Base-by-base conservation (phyloP, 2,329 filamentous ascomycete species). In the Pestalotiopsis sp. region DNA sequence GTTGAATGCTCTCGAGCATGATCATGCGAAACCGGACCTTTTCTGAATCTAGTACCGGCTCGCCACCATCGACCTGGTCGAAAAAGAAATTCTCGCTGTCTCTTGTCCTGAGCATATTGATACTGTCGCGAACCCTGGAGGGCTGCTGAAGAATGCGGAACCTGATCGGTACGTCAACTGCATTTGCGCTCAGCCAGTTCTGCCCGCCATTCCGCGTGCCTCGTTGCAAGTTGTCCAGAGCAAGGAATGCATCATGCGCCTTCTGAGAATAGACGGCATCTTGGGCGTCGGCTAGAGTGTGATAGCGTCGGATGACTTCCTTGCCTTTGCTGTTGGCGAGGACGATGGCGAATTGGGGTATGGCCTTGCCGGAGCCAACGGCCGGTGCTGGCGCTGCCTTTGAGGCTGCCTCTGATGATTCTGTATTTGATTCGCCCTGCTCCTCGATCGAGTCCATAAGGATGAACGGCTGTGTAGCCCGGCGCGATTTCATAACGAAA, bases 51-150 rank as follows among this genome's bases (percentile, higher is more conserved):
- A 17, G 14, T 20, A 23, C 6, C 11, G 38, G 14, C 31, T 36
- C 31, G 7, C 31, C 31, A 36, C 31, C 31, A 7, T 36, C 31
- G 20, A 12, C n/a, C n/a, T n/a, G 14, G 41, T 23, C 62, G 62
- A 17, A 0, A 23, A 65, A 63, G 31, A 65, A n/a, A 2, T 25
- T 39, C 20, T 27, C 62, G 41, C 13, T 39, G 5, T 11, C 38
- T 6, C 39, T 56, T 11, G 62, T 65, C 17, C 25, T 27, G 20
- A 65, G 20, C 39, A 65, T 38, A 23, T 65, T 65, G 62, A 65
- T 56, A 3, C 49, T 23, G n/a, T 20, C 38, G 2, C 25, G 62
- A 12, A 65, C 41, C 7, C 23, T n/a, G 17, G 20, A 39, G 7
- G 62, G 62, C 39, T 49, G 62, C 13, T 49, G 45, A 3, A 25